phyloP scores from a whole-genome alignment of 2,329 filamentous ascomycete genomes.

The Epichloe sp. region DNA sequence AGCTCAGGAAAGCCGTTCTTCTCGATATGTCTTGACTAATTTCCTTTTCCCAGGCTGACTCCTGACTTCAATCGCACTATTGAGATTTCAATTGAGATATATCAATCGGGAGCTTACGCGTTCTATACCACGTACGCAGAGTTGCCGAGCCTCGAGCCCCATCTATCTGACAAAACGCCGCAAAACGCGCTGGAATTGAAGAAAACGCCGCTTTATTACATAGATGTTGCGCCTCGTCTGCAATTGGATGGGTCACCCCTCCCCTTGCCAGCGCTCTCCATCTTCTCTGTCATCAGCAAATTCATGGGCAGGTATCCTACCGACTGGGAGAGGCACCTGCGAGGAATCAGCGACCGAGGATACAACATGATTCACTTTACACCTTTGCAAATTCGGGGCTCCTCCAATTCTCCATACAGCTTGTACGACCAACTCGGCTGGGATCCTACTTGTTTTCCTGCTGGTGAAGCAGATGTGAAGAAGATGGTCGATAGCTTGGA shows the following conservation, averaged over 20 bases:
- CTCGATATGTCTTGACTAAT: not conserved
- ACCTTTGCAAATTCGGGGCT: conserved; percentile 75
- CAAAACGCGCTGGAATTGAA: conserved; percentile 35
- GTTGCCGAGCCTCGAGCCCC: conserved; percentile 50
- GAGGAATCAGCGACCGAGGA: conserved; percentile 75
- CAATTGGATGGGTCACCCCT: conserved; percentile 60
- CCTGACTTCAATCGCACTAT: conserved; percentile 89
- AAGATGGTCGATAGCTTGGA: conserved; percentile 72
- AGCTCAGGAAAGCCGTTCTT: not conserved
- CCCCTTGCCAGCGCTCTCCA: conserved; percentile 79
- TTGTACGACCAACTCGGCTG: conserved; percentile 85
- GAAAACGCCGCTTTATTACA: conserved; percentile 71
- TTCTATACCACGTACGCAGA: conserved; percentile 91
- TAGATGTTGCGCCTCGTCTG: conserved; percentile 80
- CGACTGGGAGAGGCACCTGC: conserved; percentile 82
- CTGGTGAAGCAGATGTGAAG: conserved; percentile 70
- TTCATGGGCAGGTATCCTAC: conserved; percentile 89
- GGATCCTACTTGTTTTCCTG: conserved; percentile 70
- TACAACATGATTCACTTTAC: conserved; percentile 99
- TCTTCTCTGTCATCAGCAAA: conserved; percentile 93
- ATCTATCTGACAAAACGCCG: conserved; percentile 12
- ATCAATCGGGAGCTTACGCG: conserved; percentile 74
- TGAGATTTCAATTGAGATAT: conserved; percentile 78
- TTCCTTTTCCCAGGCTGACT: conserved; percentile 45
- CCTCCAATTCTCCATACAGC: conserved; percentile 94